Conservation (phyloP, 306 rosid species). For the Prunus salicina region DNA sequence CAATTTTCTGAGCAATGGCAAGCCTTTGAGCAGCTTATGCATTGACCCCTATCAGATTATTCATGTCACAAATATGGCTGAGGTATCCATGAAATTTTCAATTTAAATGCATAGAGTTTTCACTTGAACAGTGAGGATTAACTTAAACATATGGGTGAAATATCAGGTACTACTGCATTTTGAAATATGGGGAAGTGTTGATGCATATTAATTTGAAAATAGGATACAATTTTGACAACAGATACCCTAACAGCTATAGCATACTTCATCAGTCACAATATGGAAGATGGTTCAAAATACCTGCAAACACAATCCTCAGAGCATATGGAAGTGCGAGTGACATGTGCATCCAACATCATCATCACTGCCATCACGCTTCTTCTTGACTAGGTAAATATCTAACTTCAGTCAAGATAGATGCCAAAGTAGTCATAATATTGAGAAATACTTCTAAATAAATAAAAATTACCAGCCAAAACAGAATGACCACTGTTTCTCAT, state of each 20-base stretch:
- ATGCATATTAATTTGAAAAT: background rate
- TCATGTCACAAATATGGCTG: background rate
- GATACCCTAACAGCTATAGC: background rate
- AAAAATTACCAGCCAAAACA: background rate
- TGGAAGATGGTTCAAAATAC: constrained; percentile 34
- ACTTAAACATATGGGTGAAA: background rate
- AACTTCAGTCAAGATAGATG: constrained; percentile 45
- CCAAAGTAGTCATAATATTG: constrained; percentile 3
- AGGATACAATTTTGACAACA: background rate
- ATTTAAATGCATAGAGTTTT: background rate
- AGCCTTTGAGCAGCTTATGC: constrained; percentile 94
- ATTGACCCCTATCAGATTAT: constrained; percentile 67
- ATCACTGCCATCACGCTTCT: constrained; percentile 66
- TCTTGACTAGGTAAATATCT: constrained; percentile 84
- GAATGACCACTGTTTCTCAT: background rate
- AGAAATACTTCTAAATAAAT: background rate
- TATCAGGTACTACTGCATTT: background rate
- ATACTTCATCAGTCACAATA: background rate
- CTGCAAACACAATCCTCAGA: constrained; percentile 88
- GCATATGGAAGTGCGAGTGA: constrained; percentile 60
- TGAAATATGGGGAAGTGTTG: background rate
- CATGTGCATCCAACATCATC: constrained; percentile 78
- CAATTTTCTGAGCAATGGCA: constrained; percentile 81
- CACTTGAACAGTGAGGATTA: background rate
- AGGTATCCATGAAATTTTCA: background rate